Conservation (phyloP, 2,329 filamentous ascomycete species). For the Moelleriella libera region DNA sequence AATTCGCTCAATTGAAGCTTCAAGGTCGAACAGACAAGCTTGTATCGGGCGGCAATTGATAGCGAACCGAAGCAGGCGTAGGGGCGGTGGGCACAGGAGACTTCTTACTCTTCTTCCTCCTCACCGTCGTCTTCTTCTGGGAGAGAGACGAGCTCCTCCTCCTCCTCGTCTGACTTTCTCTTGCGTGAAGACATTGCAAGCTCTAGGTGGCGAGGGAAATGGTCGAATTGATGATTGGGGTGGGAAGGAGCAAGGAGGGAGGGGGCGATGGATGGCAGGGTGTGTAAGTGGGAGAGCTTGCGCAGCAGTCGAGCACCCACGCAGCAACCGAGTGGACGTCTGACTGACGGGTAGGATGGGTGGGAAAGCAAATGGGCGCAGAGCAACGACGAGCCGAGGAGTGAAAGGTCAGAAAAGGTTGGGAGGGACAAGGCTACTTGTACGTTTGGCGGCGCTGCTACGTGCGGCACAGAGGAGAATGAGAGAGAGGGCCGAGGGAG, state of each 20-base stretch:
- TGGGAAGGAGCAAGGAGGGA: background rate
- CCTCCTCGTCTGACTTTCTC: conserved; percentile 45
- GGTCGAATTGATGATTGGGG: background rate
- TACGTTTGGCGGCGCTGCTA: conserved; percentile 4
- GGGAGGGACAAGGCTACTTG: conserved; percentile 6
- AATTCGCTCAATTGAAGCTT: background rate
- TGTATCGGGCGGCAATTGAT: background rate
- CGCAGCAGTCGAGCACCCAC: background rate
- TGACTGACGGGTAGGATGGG: background rate
- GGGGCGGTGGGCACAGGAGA: background rate
- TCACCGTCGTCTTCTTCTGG: conserved; percentile 35
- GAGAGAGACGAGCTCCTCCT: conserved; percentile 40
- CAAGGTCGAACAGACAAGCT: background rate
- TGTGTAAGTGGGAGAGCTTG: conserved; percentile 4
- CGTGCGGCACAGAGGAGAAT: background rate
- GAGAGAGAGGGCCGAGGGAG: background rate
- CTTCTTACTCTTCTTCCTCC: conserved; percentile 41
- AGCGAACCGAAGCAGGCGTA: background rate
- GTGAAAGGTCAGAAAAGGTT: background rate
- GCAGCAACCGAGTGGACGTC: background rate
- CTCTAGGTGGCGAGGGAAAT: background rate
- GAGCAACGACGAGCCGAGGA: background rate
- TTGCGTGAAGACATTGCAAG: conserved; percentile 32
- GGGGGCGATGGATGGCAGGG: background rate
- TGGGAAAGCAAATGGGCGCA: background rate